Conservation (phyloP, 352 stramenopile species). For the Pilasporangium apinafurcum region DNA sequence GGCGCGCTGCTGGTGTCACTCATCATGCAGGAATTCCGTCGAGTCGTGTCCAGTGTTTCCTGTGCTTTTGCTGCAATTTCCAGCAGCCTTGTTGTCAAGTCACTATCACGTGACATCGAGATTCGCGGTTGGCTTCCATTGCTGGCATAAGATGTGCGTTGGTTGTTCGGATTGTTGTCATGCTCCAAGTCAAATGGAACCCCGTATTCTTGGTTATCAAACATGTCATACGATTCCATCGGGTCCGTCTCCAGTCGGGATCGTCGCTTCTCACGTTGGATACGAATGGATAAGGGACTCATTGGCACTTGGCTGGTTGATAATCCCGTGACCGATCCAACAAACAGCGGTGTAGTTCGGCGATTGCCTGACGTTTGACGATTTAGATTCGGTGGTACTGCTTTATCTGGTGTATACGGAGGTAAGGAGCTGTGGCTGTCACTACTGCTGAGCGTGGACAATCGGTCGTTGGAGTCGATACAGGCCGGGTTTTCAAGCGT, state of each 20-base stretch:
- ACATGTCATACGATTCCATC: conserved; percentile 59
- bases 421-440: conserved; percentile 23
- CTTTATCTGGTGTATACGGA: conserved; percentile 12
- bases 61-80: conserved; percentile 62
- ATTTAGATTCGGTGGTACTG: no score
- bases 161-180: conserved; percentile 26
- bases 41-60: conserved; percentile 56
- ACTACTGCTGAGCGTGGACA: conserved; percentile 40
- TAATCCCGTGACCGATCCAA: conserved; percentile 22
- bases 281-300: conserved; percentile 49
- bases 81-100: conserved; percentile 46
- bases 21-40: conserved; percentile 72
- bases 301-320: conserved; percentile 47
- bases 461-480: conserved; percentile 31
- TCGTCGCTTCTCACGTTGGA: conserved; percentile 24
- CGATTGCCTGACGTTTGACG: no score
- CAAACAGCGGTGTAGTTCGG: no score
- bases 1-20: conserved; percentile 66
- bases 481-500: conserved; percentile 14
- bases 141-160: conserved; percentile 16
- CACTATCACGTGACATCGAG: conserved; percentile 34
- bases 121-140: conserved; percentile 6
- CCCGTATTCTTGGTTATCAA: conserved; percentile 20
- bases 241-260: conserved; percentile 56
- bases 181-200: conserved; percentile 10